Evolutionary conservation across 306 rosid genomes (phyloP), one percentile per base, ranked within the genome.

Genomic region (Carpinus fangiana): DNA sequence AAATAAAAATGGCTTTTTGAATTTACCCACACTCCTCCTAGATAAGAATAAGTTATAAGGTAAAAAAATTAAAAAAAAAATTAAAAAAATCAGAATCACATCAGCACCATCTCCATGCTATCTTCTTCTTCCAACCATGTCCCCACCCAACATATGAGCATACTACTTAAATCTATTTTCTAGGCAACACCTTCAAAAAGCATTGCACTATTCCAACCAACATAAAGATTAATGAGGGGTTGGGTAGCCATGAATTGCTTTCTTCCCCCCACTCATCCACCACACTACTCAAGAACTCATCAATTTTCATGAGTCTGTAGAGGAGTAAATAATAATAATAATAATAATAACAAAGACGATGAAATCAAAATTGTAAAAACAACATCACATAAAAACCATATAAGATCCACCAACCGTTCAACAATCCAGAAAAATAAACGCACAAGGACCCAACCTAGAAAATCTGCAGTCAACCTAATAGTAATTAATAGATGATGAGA

Each of bases 371-470:
- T 16, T 17, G 9, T 20, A 7, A 62, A 10, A 8, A 47, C 28
- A 12, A n/a, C 59, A 71, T 66, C 73, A 47, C 47, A 45, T 48
- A 28, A 76, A 48, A 48, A 43, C 34, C 28, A 23, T 23, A 61
- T 17, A 48, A 36, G 38, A 31, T 53, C 69, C 59, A 54, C 60
- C 67, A 78, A 56, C 62, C 38, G 21, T 75, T 38, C 73, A 75
- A 62, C 65, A 43, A 80, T 55, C 54, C 26, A 82, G 14, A 71
- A 81, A 50, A 47, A 59, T 43, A 77, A 80, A 80, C 65, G 70
- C 86, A 84, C 82, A 78, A 70, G 82, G 79, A 76, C 70, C 41
- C 76, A 13, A 76, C 70, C 78, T 74, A 78, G 17, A 72, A 65
- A 72, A 80, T 54, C 85, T 82, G 75, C 70, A 82, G 81, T 50